Conservation (phyloP, 2,329 filamentous ascomycete genomes). For the Penicillium sp. region DNA sequence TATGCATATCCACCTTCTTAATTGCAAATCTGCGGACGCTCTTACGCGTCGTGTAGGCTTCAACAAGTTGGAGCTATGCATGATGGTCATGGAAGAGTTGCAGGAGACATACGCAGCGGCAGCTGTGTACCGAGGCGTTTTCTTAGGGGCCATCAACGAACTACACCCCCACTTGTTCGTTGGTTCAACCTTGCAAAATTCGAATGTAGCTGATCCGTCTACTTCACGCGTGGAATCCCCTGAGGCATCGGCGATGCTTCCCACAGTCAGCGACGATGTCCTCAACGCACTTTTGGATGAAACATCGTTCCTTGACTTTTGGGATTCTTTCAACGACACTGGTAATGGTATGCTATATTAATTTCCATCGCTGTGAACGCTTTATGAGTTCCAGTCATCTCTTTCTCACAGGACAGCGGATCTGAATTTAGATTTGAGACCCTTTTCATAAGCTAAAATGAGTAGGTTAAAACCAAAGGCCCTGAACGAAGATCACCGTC, state of each 20-base stretch:
- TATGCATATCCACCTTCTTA: constrained; percentile 35
- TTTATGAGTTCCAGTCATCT: not conserved
- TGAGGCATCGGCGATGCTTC: not conserved
- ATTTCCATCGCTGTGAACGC: not conserved
- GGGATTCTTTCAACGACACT: constrained; percentile 14
- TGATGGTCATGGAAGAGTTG: constrained; percentile 34
- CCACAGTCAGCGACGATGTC: not conserved
- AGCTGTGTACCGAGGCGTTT: constrained; percentile 30
- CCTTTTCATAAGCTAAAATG: too few species aligned
- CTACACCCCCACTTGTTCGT: not conserved
- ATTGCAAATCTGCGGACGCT: constrained; percentile 25
- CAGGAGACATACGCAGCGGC: constrained; percentile 28
- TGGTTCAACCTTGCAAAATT: not conserved
- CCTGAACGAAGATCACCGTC: too few species aligned
- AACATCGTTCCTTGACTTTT: constrained; percentile 26
- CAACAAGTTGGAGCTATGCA: constrained; percentile 34
- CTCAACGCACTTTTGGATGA: constrained; percentile 26
- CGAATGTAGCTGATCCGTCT: not conserved
- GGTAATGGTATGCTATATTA: not conserved
- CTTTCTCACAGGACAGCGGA: too few species aligned
- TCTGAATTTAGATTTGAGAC: too few species aligned
- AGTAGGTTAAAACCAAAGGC: too few species aligned
- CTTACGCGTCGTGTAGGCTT: constrained; percentile 29
- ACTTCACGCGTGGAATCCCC: not conserved
- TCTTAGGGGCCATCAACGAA: constrained; percentile 26